Conservation (phyloP, 129 eudicot species). For the Artemisia annua region DNA sequence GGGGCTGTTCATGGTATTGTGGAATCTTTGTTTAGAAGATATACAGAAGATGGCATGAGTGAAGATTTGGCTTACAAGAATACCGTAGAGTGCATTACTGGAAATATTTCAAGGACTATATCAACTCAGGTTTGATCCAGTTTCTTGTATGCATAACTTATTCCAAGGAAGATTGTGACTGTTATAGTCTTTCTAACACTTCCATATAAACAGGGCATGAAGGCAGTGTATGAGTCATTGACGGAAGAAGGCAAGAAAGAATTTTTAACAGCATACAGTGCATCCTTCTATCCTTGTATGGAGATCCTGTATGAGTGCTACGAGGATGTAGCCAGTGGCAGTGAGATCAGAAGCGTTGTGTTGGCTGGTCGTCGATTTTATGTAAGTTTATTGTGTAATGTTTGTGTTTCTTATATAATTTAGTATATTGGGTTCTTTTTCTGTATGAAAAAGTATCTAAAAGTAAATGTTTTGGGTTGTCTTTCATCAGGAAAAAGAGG, state of each 20-base stretch:
- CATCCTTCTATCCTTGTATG: conserved; percentile 96
- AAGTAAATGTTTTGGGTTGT: background rate
- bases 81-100: conserved; percentile 95
- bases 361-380: conserved; percentile 96
- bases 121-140: conserved; percentile 63
- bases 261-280: conserved; percentile 88
- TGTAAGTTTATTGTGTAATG: conserved; percentile 36
- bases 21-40: conserved; percentile 86
- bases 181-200: background rate
- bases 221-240: conserved; percentile 81
- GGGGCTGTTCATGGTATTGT: conserved; percentile 98
- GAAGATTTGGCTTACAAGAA: conserved; percentile 97
- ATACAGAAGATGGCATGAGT: conserved; percentile 86
- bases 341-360: conserved; percentile 94
- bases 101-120: conserved; percentile 75
- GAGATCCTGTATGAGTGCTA: conserved; percentile 93
- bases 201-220: conserved; percentile 65
- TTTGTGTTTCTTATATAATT: background rate
- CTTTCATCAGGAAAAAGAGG: conserved; percentile 78
- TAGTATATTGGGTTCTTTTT: too few relatives aligned
- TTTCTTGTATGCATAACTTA: background rate
- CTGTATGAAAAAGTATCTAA: background rate
- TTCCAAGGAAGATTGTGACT: background rate
- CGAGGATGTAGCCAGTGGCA: conserved; percentile 96
- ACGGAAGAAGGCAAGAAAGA: conserved; percentile 81